Conservation (phyloP, 345 rosid species). For the Heritiera fomes region DNA sequence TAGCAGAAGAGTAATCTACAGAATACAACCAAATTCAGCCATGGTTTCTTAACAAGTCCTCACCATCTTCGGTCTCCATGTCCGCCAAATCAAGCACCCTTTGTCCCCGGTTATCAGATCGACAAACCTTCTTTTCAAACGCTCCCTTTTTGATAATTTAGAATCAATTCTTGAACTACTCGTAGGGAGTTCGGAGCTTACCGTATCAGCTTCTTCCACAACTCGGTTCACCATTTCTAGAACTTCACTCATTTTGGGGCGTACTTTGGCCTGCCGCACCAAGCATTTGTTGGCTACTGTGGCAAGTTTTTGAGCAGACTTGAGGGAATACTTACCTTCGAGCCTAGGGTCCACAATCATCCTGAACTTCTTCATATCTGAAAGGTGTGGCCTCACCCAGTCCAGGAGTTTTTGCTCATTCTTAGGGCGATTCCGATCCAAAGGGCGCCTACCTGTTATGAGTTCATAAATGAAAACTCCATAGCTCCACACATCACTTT, state of each 20-base stretch:
- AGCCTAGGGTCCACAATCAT: conserved; percentile 83
- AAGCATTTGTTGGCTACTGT: conserved; percentile 84
- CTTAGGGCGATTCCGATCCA: conserved; percentile 84
- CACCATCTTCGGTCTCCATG: conserved; percentile 54
- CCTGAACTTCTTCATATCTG: conserved; percentile 63
- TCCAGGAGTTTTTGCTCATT: conserved; percentile 87
- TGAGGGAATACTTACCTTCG: conserved; percentile 63
- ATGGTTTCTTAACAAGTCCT: not conserved
- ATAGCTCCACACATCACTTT: conserved; percentile 90
- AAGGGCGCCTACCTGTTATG: conserved; percentile 85
- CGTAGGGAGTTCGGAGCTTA: conserved; percentile 38
- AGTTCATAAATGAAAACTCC: conserved; percentile 91
- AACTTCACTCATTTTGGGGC: conserved; percentile 87
- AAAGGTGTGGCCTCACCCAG: conserved; percentile 87
- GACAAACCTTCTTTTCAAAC: conserved; percentile 52
- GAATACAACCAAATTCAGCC: not conserved
- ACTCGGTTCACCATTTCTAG: conserved; percentile 66
- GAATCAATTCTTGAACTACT: conserved; percentile 36
- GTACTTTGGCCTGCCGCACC: conserved; percentile 54
- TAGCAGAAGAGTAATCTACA: not conserved
- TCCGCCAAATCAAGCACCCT: conserved; percentile 52
- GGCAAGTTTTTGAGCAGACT: conserved; percentile 70
- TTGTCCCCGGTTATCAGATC: conserved; percentile 48
- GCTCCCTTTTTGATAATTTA: conserved; percentile 46
- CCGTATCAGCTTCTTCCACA: conserved; percentile 45